A percentile compares a stretch with the other conserved stretches of the same genome.
phyloP scores from a whole-genome alignment of 305 asterid species.

The Petunia hybrid region DNA sequence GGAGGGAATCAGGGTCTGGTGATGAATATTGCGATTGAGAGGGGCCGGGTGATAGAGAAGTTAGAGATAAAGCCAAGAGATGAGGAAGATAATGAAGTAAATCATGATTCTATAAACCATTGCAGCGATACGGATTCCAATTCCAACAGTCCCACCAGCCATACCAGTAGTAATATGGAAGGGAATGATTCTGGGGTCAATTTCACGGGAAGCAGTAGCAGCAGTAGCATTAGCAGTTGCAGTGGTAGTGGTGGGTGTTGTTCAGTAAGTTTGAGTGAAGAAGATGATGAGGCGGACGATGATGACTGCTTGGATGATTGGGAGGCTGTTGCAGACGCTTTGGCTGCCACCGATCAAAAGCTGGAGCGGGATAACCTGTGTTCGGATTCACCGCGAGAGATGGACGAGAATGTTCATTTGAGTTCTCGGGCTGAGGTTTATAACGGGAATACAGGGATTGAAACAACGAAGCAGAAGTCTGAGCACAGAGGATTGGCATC shows the following conservation, averaged over 20 bases:
- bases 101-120: conserved; percentile 40
- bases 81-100: conserved; percentile 45
- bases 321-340: conserved; percentile 94
- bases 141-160: conserved; percentile 21
- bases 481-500: conserved; percentile 47
- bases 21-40: conserved; percentile 41
- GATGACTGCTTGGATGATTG: conserved; percentile 83
- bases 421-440: conserved; percentile 38
- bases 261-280: conserved; percentile 55
- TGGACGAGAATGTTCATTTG: conserved; percentile 40
- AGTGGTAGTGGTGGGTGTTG: conserved; percentile 61
- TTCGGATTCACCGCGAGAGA: conserved; percentile 39
- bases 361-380: conserved; percentile 41
- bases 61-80: conserved; percentile 45
- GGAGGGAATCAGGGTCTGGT: conserved; percentile 32
- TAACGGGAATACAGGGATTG: conserved; percentile 25
- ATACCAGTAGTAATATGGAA: conserved; percentile 42
- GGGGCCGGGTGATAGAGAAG: conserved; percentile 41
- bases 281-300: conserved; percentile 64
- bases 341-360: conserved; percentile 66
- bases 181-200: conserved; percentile 64
- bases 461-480: conserved; percentile 36
- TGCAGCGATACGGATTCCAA: conserved; percentile 37
- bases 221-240: conserved; percentile 60
- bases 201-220: conserved; percentile 66